Percentiles rank a stretch among this genome's conserved stretches.
Evolutionary conservation across 2,329 filamentous ascomycete species (phyloP).

Genomic region (Neocatenulostroma microsporum): DNA sequence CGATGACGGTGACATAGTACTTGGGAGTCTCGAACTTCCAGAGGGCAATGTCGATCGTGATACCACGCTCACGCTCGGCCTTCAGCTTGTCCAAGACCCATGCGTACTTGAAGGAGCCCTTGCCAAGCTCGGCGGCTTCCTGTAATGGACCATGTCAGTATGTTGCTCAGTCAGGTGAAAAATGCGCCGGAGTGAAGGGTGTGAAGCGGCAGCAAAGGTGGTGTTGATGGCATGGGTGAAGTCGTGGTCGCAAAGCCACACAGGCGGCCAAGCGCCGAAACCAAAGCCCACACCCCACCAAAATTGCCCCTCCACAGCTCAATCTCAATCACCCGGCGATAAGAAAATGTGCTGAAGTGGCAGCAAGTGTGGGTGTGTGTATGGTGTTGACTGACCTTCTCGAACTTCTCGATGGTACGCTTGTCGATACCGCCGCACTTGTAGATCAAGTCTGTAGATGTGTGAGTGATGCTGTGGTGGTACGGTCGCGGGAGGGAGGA

Average conservation of each 20-base stretch:
- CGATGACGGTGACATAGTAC: slow-evolving; percentile 75
- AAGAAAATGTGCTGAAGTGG: slow-evolving; percentile 9
- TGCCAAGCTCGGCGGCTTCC: slow-evolving; percentile 98
- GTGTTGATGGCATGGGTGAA: not conserved
- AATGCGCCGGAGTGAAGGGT: no score
- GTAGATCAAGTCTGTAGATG: slow-evolving; percentile 90
- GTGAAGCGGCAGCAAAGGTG: no score
- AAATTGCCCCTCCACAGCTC: slow-evolving; percentile 6
- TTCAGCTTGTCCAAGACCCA: slow-evolving; percentile 99
- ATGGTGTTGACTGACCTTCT: slow-evolving; percentile 65
- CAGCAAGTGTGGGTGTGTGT: slow-evolving; percentile 3
- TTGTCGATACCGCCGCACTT: slow-evolving; percentile 99
- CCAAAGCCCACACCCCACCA: slow-evolving; percentile 7
- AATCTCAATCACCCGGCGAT: no score
- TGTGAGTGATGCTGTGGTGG: slow-evolving; percentile 38
- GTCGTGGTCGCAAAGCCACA: not conserved
- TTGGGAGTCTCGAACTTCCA: slow-evolving; percentile 99
- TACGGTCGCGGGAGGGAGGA: slow-evolving; percentile 21
- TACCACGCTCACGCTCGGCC: slow-evolving; percentile 99
- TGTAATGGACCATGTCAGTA: slow-evolving; percentile 39
- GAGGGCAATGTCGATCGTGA: slow-evolving; percentile 99
- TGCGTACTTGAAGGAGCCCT: slow-evolving; percentile 99
- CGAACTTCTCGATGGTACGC: slow-evolving; percentile 99
- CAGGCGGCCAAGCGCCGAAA: not conserved
- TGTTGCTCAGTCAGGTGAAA: no score